Evolutionary conservation across 139 green algal genomes (phyloP), one percentile per base, ranked within the genome.

Genomic region (Chara braunii): DNA sequence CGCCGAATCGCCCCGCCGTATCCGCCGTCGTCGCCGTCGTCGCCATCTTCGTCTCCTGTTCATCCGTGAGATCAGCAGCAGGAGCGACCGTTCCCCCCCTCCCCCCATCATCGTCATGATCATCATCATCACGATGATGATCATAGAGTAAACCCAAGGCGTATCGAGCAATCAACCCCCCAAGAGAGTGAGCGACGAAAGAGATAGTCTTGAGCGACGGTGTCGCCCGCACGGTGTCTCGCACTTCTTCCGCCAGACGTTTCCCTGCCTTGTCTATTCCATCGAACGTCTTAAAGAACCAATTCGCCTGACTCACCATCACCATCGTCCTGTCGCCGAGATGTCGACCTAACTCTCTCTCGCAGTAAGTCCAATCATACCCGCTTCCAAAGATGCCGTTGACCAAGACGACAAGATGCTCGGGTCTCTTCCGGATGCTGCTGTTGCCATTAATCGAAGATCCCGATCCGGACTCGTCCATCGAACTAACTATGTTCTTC

Each of bases 111-210:
- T n/a, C n/a, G n/a, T n/a, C n/a, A n/a, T n/a, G n/a, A n/a, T n/a
- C n/a, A n/a, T n/a, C n/a, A n/a, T n/a, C n/a, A n/a, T n/a, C n/a
- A n/a, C n/a, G n/a, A n/a, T n/a, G n/a, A n/a, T 55, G 32, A 24
- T 31, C 23, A 31, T 69, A 69, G 12, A 78, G 64, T n/a, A 51
- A 40, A 22, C 26, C 66, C 40, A 78, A 35, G 14, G 70, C 70
- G 50, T 77, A 78, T 2, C 70, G 67, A 28, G 54, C 45, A 40
- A 78, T 78, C n/a, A 78, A 18, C 18, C 70, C 70, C 9, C 70
- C 70, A 29, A 78, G 55, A 4, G 70, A 78, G 33, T 78, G 70
- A 1, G 36, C 70, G 37, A 78, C 66, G 5, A 78, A 32, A 18
- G 67, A 66, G 8, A 78, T 29, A 23, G 42, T 45, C 23, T 72